Evolutionary conservation across 768 basidiomycete species (phyloP).

Genomic region (Lactarius hatsudake): DNA sequence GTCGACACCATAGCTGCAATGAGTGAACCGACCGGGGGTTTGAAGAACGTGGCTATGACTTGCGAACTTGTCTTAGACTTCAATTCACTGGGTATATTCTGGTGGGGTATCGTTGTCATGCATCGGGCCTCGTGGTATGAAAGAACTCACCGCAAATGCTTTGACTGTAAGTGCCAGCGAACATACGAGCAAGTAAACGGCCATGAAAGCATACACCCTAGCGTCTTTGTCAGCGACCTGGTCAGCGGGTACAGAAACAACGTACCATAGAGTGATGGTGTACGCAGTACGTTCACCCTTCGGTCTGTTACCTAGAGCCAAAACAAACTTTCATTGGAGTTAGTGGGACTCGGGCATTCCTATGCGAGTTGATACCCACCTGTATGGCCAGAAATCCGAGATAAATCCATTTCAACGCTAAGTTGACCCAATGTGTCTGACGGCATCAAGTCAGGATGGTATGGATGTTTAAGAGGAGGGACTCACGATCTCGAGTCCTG

Average conservation of each 20-base stretch:
- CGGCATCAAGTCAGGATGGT: background rate
- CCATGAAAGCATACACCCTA: conserved; percentile 81
- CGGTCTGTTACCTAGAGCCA: conserved; percentile 77
- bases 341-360: background rate
- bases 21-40: conserved; percentile 72
- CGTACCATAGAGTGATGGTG: conserved; percentile 66
- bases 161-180: conserved; percentile 80
- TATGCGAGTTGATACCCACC: conserved; percentile 34
- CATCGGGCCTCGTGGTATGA: background rate
- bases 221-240: conserved; percentile 4
- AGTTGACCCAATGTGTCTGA: conserved; percentile 88
- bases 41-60: conserved; percentile 62
- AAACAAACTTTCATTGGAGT: conserved; percentile 47
- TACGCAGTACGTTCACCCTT: conserved; percentile 84
- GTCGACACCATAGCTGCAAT: conserved; percentile 88
- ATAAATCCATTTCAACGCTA: conserved; percentile 82
- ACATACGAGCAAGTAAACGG: conserved; percentile 82
- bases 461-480: background rate
- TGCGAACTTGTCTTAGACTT: conserved; percentile 46
- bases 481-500: conserved; percentile 52
- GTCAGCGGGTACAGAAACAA: conserved; percentile 4
- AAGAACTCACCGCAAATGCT: conserved; percentile 63
- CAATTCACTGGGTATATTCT: conserved; percentile 56
- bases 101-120: conserved; percentile 9
- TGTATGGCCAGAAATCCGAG: conserved; percentile 80